A percentile compares a stretch with the other conserved stretches of the same genome.
Evolutionary conservation across 805 yeast genomes (phyloP).

Genomic region (Kodamaea sagamina): DNA sequence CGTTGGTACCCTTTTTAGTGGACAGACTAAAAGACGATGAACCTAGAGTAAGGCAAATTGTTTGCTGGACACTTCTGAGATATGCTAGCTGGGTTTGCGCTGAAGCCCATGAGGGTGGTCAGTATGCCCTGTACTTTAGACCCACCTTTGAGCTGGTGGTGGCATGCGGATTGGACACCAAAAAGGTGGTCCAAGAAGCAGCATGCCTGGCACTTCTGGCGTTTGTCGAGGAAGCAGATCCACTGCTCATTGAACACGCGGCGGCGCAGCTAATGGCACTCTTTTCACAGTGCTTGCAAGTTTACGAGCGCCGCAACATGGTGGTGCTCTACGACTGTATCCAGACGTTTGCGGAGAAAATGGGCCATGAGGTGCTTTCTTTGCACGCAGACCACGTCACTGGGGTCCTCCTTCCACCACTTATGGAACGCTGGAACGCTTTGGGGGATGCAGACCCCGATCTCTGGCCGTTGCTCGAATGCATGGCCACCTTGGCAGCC

Average conservation of each 20-base stretch:
- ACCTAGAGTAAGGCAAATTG: slow-evolving; percentile 85
- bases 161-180: slow-evolving; percentile 72
- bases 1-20: slow-evolving; percentile 80
- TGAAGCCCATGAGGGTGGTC: slow-evolving; percentile 63
- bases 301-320: slow-evolving; percentile 81
- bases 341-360: slow-evolving; percentile 81
- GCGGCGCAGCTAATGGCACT: slow-evolving; percentile 67
- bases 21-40: slow-evolving; percentile 73
- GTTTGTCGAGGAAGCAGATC: slow-evolving; percentile 76
- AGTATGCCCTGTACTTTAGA: slow-evolving; percentile 64
- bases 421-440: slow-evolving; percentile 77
- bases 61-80: slow-evolving; percentile 94
- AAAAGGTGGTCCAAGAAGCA: slow-evolving; percentile 93
- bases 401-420: slow-evolving; percentile 71
- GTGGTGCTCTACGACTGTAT: slow-evolving; percentile 86
- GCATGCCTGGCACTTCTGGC: slow-evolving; percentile 87
- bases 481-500: slow-evolving; percentile 90
- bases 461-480: slow-evolving; percentile 89
- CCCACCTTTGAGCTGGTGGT: slow-evolving; percentile 81
- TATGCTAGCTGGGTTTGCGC: slow-evolving; percentile 79
- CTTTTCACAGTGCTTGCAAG: slow-evolving; percentile 70
- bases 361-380: slow-evolving; percentile 53
- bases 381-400: slow-evolving; percentile 59
- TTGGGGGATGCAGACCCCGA: slow-evolving; percentile 78
- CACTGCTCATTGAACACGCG: slow-evolving; percentile 59